These are phyloP conservation scores for Prunus salicina DNA, from an alignment of 306 rosid genomes.

Conservation along the genomic window DNA sequence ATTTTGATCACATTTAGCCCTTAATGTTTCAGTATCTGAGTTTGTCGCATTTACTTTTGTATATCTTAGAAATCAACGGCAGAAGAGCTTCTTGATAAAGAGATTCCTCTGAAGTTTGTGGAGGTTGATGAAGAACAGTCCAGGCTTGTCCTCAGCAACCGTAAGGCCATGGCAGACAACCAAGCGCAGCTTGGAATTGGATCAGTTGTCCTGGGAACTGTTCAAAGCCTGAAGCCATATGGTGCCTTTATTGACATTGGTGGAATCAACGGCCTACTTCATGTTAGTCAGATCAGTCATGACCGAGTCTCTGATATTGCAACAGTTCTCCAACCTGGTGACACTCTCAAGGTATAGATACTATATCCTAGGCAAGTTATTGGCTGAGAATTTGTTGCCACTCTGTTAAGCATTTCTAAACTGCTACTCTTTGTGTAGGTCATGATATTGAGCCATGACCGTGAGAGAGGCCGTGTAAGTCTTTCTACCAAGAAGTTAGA, in stretches of 20 bases:
- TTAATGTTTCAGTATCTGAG: neutral
- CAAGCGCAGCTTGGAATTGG: slow-evolving; percentile 98
- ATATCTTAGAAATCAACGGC: slow-evolving; percentile 61
- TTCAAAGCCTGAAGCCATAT: slow-evolving; percentile 91
- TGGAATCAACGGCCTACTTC: slow-evolving; percentile 97
- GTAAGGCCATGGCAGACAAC: slow-evolving; percentile 92
- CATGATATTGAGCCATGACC: slow-evolving; percentile 95
- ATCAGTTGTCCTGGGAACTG: slow-evolving; percentile 87
- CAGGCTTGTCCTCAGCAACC: slow-evolving; percentile 91
- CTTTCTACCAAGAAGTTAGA: slow-evolving; percentile 96
- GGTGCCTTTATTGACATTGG: slow-evolving; percentile 98
- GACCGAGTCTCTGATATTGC: slow-evolving; percentile 86
- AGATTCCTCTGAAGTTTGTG: slow-evolving; percentile 89
- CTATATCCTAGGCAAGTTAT: slow-evolving; percentile 7
- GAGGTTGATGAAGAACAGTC: slow-evolving; percentile 95
- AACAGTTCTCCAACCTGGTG: slow-evolving; percentile 94
- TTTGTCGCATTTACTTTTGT: slow-evolving; percentile 3
- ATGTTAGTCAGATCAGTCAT: slow-evolving; percentile 98
- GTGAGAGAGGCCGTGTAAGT: slow-evolving; percentile 90
- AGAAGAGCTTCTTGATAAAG: slow-evolving; percentile 83
- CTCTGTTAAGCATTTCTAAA: slow-evolving; percentile 10
- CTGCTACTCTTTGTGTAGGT: slow-evolving; percentile 53
- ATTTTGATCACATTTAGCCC: neutral
- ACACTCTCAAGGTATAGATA: slow-evolving; percentile 71
- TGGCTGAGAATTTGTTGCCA: slow-evolving; percentile 12